Base-by-base conservation (phyloP, 345 rosid genomes). In the Litchi chinensis region DNA sequence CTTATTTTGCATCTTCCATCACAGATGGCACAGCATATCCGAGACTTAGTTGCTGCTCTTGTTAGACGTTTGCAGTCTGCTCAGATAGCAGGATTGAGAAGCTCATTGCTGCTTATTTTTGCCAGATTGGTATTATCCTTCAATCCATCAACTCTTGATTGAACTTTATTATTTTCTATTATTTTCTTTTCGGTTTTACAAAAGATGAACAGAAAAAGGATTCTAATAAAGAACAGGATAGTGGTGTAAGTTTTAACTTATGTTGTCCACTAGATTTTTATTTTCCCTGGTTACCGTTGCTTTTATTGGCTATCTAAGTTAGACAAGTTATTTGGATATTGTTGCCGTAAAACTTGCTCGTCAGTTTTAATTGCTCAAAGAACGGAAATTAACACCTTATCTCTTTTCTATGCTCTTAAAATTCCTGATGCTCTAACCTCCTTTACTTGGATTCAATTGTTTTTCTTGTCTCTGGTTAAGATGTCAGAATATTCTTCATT, bases 1-100 rank as follows among this genome's bases (percentile, higher is more conserved):
- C 98, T 95, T 76, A 91, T 95, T 75, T 89, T 95, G 90, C 97
- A 92, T 83, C 89, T 95, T 79, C 96, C 99, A 21, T 85, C 80
- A 57, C 94, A 95, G 83, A 95, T 95, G 96, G 94, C 91, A 70
- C 93, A 85, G 15, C 97, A 92, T 84, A 88, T 92, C 72, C 89
- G 74, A 50, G 86, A 92, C 85, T 85, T 95, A 75, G 89, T 90
- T 85, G 89, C 90, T 77, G 97, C 98, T 84, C 95, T 95, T 82
- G 92, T 92, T 78, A 88, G 91, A 81, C 91, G 98, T 71, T 83
- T 95, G 97, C 97, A 88, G 52, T 90, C 98, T 78, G 94, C 95
- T 83, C 91, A 90, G 70, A 93, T 89, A 75, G 84, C 86, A 28
- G 95, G 88, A 70, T 86, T 95, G 84, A 88, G 82, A 90, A 90